Conservation (phyloP, 129 eudicot species). For the Dittrichia graveolens region DNA sequence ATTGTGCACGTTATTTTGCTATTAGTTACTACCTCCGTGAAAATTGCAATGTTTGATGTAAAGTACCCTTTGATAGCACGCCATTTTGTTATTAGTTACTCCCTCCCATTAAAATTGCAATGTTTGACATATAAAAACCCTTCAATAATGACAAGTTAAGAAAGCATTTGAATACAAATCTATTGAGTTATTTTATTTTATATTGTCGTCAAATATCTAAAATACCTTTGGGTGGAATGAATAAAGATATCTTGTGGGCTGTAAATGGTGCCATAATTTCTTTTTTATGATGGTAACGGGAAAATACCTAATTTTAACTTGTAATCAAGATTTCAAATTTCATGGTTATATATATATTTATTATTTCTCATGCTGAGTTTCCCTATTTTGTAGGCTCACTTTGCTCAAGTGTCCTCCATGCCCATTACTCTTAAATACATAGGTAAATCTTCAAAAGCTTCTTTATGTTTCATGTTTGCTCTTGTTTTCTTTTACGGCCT, state of each 20-base stretch:
- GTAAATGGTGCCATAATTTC: too few species aligned
- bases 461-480: background rate
- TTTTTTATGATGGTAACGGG: too few species aligned
- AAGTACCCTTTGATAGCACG: background rate
- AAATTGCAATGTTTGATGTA: background rate
- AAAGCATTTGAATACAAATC: too few species aligned
- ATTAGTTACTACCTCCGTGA: background rate
- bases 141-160: too few species aligned
- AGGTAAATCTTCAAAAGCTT: constrained; percentile 42
- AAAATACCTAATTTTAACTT: too few species aligned
- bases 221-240: background rate
- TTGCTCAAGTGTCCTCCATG: constrained; percentile 45
- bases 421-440: constrained; percentile 79
- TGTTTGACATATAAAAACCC: too few species aligned
- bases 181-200: too few species aligned
- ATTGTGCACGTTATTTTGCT: background rate
- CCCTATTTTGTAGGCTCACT: constrained; percentile 58
- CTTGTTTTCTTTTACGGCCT: background rate
- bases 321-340: background rate
- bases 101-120: too few species aligned
- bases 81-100: too few species aligned
- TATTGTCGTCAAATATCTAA: background rate
- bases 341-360: background rate
- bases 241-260: too few species aligned
- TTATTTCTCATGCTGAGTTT: background rate